These are phyloP conservation scores for Coemansia sp. DNA, from an alignment of 192 early-diverging fungal genomes.

Conservation along the genomic window DNA sequence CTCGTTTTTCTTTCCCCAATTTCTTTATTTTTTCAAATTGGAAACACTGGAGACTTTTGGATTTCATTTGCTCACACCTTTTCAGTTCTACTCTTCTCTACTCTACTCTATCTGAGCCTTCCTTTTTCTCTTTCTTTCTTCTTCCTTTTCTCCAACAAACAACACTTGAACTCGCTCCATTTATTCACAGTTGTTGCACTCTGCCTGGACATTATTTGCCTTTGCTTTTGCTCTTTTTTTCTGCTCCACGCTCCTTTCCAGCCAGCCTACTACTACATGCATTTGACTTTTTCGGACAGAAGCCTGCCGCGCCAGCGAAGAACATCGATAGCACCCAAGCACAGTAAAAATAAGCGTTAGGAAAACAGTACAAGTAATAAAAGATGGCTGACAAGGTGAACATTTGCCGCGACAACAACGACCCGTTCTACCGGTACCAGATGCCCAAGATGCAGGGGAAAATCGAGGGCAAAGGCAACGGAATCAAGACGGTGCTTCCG, in stretches of 20 bases:
- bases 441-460: constrained; percentile 89
- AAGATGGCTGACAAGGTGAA: constrained; percentile 75
- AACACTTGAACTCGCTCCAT: not conserved
- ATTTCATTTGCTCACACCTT: no score
- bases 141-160: not conserved
- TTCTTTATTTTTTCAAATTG: no score
- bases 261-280: not conserved
- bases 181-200: not conserved
- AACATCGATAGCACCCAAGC: not conserved
- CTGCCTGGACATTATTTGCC: not conserved
- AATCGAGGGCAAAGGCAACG: constrained; percentile 98
- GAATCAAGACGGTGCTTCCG: constrained; percentile 97
- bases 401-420: constrained; percentile 85
- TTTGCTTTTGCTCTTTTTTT: not conserved
- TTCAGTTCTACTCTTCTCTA: no score
- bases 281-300: not conserved
- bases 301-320: constrained; percentile 4
- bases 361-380: not conserved
- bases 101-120: not conserved
- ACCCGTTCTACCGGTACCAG: constrained; percentile 98
- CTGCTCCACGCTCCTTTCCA: not conserved
- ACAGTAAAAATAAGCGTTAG: not conserved
- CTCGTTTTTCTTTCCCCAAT: no score
- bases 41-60: no score
- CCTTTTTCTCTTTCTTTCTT: not conserved